phyloP scores from a whole-genome alignment of 192 early-diverging fungal species.

The Phycomyces nitens region DNA sequence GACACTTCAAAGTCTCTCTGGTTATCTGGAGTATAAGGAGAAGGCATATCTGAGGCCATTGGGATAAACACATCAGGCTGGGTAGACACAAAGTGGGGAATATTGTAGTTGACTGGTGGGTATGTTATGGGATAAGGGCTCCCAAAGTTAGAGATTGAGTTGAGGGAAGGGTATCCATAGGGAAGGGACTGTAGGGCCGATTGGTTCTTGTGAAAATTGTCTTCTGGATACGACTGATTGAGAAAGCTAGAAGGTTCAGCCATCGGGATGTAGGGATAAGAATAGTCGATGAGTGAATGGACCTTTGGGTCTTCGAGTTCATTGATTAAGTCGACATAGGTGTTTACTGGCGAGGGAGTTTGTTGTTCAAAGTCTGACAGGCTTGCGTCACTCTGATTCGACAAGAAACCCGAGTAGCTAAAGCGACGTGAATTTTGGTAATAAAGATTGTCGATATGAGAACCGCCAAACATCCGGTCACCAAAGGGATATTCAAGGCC shows the following conservation, averaged over 20 bases:
- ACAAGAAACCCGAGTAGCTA: slow-evolving; percentile 31
- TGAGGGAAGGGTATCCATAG: neutral
- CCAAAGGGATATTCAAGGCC: neutral
- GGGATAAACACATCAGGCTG: neutral
- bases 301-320: slow-evolving; percentile 6
- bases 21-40: neutral
- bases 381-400: slow-evolving; percentile 24
- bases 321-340: slow-evolving; percentile 22
- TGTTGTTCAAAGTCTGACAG: slow-evolving; percentile 30
- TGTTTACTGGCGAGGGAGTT: slow-evolving; percentile 26
- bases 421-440: slow-evolving; percentile 5
- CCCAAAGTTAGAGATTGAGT: slow-evolving; percentile 3
- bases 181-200: slow-evolving; percentile 4
- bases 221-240: neutral
- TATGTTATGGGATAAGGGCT: neutral
- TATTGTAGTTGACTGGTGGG: neutral
- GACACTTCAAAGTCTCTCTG: neutral
- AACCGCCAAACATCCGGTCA: neutral
- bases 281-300: neutral
- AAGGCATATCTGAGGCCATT: neutral
- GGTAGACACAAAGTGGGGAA: neutral
- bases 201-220: neutral
- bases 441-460: neutral
- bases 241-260: neutral
- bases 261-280: neutral